Conservation (phyloP, 2,329 filamentous ascomycete species). For the Emericellopsis atlantica region DNA sequence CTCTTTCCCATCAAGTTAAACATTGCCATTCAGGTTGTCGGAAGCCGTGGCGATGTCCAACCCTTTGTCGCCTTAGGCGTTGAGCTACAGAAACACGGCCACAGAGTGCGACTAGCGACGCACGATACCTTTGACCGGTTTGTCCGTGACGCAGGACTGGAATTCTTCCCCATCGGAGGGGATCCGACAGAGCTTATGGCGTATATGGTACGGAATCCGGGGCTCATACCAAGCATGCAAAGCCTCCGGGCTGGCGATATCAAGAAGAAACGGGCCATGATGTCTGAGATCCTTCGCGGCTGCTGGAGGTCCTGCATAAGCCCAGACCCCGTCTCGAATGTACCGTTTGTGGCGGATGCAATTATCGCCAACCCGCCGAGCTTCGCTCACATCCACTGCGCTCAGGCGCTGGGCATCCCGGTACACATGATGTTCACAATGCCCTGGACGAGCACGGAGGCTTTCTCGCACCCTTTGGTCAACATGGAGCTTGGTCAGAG, state of each 20-base stretch:
- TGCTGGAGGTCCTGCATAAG: conserved; percentile 17
- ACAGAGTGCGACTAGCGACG: conserved; percentile 77
- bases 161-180: conserved; percentile 78
- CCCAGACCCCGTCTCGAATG: conserved; percentile 28
- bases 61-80: conserved; percentile 96
- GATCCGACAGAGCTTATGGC: conserved; percentile 92
- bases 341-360: conserved; percentile 70
- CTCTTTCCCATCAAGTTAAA: background rate
- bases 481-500: conserved; percentile 66
- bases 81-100: conserved; percentile 74
- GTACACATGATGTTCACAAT: conserved; percentile 98
- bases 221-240: conserved; percentile 78
- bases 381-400: conserved; percentile 96
- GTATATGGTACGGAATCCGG: conserved; percentile 86
- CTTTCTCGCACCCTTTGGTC: conserved; percentile 92
- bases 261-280: conserved; percentile 79
- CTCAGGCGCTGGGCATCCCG: conserved; percentile 80
- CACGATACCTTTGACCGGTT: conserved; percentile 81
- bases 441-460: conserved; percentile 93
- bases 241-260: conserved; percentile 82
- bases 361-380: conserved; percentile 91
- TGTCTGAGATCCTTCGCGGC: conserved; percentile 27
- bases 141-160: conserved; percentile 87
- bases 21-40: conserved; percentile 30
- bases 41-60: conserved; percentile 90